Conservation (phyloP, 2,329 filamentous ascomycete species). For the Cytospora leucostoma region DNA sequence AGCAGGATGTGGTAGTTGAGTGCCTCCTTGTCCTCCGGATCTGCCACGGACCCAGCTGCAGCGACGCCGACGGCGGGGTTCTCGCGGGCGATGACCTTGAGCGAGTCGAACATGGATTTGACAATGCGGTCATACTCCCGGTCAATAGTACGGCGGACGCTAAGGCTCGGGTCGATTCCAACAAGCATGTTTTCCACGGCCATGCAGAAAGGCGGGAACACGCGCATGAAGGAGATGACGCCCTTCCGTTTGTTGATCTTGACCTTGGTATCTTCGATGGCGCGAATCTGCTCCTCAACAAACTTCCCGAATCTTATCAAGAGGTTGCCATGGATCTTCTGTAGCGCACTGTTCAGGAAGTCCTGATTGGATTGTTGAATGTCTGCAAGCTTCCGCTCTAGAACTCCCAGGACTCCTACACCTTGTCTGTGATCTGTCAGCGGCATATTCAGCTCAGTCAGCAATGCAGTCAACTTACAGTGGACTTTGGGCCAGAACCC, state of each 20-base stretch:
- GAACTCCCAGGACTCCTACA: conserved; percentile 77
- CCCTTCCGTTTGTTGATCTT: conserved; percentile 99
- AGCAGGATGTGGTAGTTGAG: conserved; percentile 96
- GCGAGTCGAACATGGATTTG: conserved; percentile 94
- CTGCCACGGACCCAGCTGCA: conserved; percentile 39
- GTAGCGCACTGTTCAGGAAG: conserved; percentile 75
- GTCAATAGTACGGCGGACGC: conserved; percentile 77
- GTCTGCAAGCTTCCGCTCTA: conserved; percentile 77
- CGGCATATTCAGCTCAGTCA: not conserved
- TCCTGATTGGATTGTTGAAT: conserved; percentile 92
- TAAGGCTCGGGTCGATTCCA: conserved; percentile 55
- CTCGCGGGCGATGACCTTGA: conserved; percentile 87
- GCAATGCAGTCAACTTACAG: conserved; percentile 60
- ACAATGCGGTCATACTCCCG: conserved; percentile 86
- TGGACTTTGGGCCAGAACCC: conserved; percentile 78
- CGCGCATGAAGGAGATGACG: conserved; percentile 91
- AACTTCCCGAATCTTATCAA: conserved; percentile 81
- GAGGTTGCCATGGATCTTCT: conserved; percentile 76
- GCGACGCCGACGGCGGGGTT: conserved; percentile 55
- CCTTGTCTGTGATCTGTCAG: conserved; percentile 65
- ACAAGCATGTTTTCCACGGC: conserved; percentile 83
- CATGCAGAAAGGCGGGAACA: conserved; percentile 84
- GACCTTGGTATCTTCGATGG: conserved; percentile 97
- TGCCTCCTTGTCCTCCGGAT: conserved; percentile 89
- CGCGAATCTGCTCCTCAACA: conserved; percentile 90